Evolutionary conservation across 2,329 filamentous ascomycete species (phyloP).

Genomic region (Trichoderma endophyticum): DNA sequence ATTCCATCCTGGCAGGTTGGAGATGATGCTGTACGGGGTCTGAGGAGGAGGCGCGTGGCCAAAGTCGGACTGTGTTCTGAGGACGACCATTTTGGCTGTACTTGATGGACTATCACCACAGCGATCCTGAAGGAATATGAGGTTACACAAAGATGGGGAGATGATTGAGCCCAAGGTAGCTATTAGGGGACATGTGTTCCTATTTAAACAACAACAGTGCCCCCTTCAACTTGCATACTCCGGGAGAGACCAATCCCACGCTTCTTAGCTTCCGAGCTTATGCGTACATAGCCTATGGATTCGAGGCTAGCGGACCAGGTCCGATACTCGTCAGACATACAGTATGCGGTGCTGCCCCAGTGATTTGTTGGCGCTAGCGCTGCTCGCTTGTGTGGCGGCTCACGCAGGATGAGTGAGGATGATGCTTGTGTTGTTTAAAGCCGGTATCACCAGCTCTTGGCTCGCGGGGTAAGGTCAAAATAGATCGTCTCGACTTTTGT

Average conservation of each 20-base stretch:
- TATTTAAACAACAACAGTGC: not conserved
- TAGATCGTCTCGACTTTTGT: not conserved
- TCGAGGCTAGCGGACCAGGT: not conserved
- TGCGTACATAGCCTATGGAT: not conserved
- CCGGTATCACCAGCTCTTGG: not conserved
- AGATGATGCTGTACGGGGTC: slow-evolving; percentile 45
- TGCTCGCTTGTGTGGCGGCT: not conserved
- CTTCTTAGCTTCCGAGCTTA: not conserved
- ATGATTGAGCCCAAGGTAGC: not conserved
- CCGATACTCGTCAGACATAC: not conserved
- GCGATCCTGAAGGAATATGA: not conserved
- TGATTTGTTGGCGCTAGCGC: not conserved
- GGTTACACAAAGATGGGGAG: not conserved
- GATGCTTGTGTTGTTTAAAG: not conserved
- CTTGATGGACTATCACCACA: not conserved
- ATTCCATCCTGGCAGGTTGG: slow-evolving; percentile 45
- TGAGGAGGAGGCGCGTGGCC: slow-evolving; percentile 47
- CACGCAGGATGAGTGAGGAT: not conserved
- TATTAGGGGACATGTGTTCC: not conserved
- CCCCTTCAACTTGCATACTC: not conserved
- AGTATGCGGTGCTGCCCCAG: not conserved
- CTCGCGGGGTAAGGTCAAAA: not conserved
- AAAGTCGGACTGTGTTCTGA: slow-evolving; percentile 38
- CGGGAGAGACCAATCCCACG: not conserved
- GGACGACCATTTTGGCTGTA: slow-evolving; percentile 33